Conservation (phyloP, 2,329 filamentous ascomycete species). For the Leptographium radiaticola region DNA sequence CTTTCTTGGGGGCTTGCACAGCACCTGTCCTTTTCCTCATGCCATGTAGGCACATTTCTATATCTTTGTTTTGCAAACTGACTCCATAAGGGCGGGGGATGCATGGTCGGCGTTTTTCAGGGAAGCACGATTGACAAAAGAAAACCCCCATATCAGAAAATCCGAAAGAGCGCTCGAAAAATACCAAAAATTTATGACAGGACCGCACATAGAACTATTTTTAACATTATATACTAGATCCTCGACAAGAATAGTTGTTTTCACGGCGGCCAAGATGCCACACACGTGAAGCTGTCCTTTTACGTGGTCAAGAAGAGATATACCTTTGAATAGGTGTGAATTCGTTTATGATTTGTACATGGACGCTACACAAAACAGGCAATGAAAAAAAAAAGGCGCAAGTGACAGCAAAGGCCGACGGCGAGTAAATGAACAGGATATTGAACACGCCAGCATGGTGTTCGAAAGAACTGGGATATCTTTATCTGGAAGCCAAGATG, state of each 20-base stretch:
- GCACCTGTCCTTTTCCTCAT: not conserved
- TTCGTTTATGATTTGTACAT: too few species aligned
- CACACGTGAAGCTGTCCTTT: too few species aligned
- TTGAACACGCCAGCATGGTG: not conserved
- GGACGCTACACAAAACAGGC: too few species aligned
- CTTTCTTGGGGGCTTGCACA: not conserved
- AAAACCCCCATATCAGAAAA: not conserved
- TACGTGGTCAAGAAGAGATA: too few species aligned
- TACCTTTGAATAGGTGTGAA: too few species aligned
- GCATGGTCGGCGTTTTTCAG: conserved; percentile 1
- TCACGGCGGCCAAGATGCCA: too few species aligned
- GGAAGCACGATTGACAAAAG: not conserved
- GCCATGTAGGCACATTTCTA: not conserved
- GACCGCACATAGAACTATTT: too few species aligned
- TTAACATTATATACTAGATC: too few species aligned
- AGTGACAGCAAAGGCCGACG: too few species aligned
- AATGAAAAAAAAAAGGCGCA: not conserved
- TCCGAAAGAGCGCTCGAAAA: not conserved
- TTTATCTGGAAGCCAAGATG: not conserved
- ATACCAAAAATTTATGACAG: not conserved
- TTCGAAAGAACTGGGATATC: not conserved
- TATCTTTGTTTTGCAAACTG: not conserved
- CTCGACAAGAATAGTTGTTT: too few species aligned
- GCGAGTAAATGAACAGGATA: not conserved
- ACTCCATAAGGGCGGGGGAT: not conserved